These are phyloP conservation scores for Albatrellus ellisii DNA, from an alignment of 768 basidiomycete genomes.

Conservation along the genomic window DNA sequence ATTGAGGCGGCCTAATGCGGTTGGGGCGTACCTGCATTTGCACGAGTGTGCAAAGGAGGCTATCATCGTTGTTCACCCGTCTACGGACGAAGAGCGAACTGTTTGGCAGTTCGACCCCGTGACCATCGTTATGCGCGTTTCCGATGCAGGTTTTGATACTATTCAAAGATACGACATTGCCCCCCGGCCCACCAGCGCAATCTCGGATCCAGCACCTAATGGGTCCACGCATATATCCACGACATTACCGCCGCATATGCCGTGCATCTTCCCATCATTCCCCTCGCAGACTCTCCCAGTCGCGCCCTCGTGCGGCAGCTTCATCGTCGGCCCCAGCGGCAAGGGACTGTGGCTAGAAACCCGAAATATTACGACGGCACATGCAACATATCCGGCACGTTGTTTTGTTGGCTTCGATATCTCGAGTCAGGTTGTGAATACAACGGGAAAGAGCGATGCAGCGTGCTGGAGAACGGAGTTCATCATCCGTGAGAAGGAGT, in stretches of 20 bases:
- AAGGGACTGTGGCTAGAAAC: slow-evolving; percentile 26
- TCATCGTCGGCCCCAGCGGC: slow-evolving; percentile 19
- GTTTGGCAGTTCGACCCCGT: slow-evolving; percentile 21
- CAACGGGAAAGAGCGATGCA: slow-evolving; percentile 5
- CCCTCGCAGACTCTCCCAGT: slow-evolving; percentile 16
- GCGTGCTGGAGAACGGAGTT: slow-evolving; percentile 12
- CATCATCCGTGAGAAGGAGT: slow-evolving; percentile 15
- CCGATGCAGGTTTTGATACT: slow-evolving; percentile 14
- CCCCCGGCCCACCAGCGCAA: slow-evolving; percentile 13
- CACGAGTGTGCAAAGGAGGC: slow-evolving; percentile 17
- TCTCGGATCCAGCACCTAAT: not conserved
- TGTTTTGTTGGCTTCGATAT: slow-evolving; percentile 22
- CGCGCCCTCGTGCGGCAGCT: slow-evolving; percentile 18
- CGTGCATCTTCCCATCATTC: slow-evolving; percentile 17
- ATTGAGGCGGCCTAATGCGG: too few species aligned
- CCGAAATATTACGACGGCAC: slow-evolving; percentile 19
- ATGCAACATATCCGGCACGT: slow-evolving; percentile 19
- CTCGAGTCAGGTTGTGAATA: slow-evolving; percentile 2
- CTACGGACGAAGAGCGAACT: slow-evolving; percentile 11
- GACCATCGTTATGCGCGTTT: slow-evolving; percentile 19
- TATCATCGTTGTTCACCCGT: slow-evolving; percentile 16
- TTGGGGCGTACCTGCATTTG: slow-evolving; percentile 12
- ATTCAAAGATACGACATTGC: slow-evolving; percentile 21
- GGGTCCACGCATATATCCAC: not conserved
- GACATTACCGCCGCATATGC: slow-evolving; percentile 13